Conservation (phyloP, 2,329 filamentous ascomycete genomes). For the Bipolaris gigantea region DNA sequence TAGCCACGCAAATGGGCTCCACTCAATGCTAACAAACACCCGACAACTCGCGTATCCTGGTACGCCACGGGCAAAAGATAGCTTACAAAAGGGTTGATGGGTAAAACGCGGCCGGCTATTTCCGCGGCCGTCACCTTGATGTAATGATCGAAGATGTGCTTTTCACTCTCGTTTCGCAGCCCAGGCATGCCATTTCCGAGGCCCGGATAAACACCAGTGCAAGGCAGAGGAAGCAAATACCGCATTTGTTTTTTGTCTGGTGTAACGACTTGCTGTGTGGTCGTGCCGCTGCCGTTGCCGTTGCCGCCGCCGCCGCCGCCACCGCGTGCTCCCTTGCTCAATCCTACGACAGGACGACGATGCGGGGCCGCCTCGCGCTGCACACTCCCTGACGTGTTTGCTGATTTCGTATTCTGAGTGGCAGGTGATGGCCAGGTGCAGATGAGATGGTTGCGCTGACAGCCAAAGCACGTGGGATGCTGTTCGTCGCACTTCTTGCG, state of each 20-base stretch:
- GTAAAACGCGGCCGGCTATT: not conserved
- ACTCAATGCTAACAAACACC: constrained; percentile 2
- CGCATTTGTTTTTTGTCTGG: not conserved
- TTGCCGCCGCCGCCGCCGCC: not conserved
- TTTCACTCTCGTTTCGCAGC: constrained; percentile 1
- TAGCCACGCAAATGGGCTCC: constrained; percentile 1
- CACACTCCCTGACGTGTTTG: not conserved
- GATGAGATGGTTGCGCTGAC: constrained; percentile 2
- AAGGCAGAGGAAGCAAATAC: not conserved
- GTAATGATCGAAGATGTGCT: constrained; percentile 7
- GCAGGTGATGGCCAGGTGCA: constrained; percentile 4
- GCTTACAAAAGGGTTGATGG: constrained; percentile 1
- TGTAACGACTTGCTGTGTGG: constrained; percentile 60
- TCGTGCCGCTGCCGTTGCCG: not conserved
- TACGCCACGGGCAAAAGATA: constrained; percentile 7
- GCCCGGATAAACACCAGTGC: not conserved
- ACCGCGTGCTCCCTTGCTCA: not conserved
- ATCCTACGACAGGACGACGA: not conserved
- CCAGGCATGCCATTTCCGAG: not conserved
- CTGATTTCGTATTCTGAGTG: not conserved
- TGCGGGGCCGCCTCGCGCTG: not conserved
- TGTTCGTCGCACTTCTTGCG: constrained; percentile 2
- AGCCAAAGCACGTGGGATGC: constrained; percentile 1
- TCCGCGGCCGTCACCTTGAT: constrained; percentile 1
- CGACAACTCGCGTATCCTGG: constrained; percentile 1